phyloP scores from a whole-genome alignment of 148 eudicot genomes.

The Cornus controversa region DNA sequence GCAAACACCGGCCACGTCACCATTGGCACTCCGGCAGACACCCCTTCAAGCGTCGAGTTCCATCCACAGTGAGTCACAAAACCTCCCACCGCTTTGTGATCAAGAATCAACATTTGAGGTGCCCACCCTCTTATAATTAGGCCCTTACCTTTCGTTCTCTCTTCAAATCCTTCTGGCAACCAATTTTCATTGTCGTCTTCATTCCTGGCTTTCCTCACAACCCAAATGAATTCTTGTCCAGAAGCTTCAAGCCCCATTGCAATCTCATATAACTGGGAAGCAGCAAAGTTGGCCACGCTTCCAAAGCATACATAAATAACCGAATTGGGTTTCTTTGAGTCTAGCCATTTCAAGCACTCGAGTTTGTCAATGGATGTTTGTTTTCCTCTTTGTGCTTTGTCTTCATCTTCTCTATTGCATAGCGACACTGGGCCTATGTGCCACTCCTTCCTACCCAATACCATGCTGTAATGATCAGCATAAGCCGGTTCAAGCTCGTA shows the following conservation, averaged over 20 bases:
- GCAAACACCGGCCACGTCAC: constrained; percentile 42
- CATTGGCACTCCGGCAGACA: constrained; percentile 29
- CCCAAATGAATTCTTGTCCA: constrained; percentile 30
- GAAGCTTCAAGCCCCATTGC: constrained; percentile 32
- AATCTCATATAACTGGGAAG: constrained; percentile 23
- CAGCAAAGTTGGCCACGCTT: constrained; percentile 3
- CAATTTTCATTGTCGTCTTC: constrained; percentile 6
- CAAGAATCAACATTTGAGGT: constrained; percentile 32
- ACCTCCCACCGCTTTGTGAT: constrained; percentile 21
- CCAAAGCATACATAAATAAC: constrained; percentile 28
- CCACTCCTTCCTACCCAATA: constrained; percentile 19
- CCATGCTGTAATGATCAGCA: constrained; percentile 17
- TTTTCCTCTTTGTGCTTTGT: constrained; percentile 16
- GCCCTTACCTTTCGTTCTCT: constrained; percentile 24
- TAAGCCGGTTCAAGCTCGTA: constrained; percentile 33
- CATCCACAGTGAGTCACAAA: constrained; percentile 46
- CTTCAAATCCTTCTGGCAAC: constrained; percentile 31
- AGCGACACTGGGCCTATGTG: constrained; percentile 20
- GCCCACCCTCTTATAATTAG: constrained; percentile 42
- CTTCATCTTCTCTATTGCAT: constrained; percentile 7
- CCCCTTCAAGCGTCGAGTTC: constrained; percentile 33
- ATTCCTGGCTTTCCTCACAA: constrained; percentile 9
- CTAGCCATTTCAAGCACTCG: constrained; percentile 29
- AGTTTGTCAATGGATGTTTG: constrained; percentile 14
- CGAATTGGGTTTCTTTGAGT: constrained; percentile 23